A percentile compares a stretch with the other conserved stretches of the same genome.
phyloP scores from a whole-genome alignment of 495 filamentous ascomycete genomes.

The Xanthoparmelia taractica region DNA sequence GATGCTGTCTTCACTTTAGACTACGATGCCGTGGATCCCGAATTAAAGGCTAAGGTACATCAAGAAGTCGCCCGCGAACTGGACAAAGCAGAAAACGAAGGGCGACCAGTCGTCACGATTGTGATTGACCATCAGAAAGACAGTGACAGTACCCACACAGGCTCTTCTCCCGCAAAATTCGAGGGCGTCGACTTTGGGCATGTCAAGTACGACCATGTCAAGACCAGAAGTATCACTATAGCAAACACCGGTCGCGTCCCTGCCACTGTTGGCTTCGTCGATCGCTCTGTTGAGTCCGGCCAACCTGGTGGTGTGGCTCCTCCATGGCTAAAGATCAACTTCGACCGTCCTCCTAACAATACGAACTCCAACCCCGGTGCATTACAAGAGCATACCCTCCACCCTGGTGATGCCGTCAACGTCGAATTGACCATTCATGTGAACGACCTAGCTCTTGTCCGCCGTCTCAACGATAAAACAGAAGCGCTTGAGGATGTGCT shows the following conservation, averaged over 20 bases:
- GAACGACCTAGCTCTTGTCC: conserved; percentile 52
- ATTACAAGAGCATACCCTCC: conserved; percentile 49
- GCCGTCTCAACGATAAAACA: conserved; percentile 60
- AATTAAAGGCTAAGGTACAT: conserved; percentile 73
- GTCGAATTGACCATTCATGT: conserved; percentile 59
- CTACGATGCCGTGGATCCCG: conserved; percentile 76
- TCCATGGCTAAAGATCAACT: conserved; percentile 59
- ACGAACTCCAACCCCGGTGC: conserved; percentile 30
- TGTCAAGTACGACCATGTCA: conserved; percentile 57
- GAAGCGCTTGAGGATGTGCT: conserved; percentile 71
- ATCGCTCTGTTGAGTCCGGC: conserved; percentile 49
- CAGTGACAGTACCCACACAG: conserved; percentile 20
- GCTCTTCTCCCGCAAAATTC: conserved; percentile 31
- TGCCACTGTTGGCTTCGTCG: conserved; percentile 68
- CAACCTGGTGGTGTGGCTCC: conserved; percentile 38
- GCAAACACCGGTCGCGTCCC: conserved; percentile 82
- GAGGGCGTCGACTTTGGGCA: conserved; percentile 69
- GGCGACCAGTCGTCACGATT: conserved; percentile 73
- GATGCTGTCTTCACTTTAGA: conserved; percentile 69
- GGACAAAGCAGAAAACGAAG: conserved; percentile 89
- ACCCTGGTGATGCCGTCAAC: conserved; percentile 74
- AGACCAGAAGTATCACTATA: conserved; percentile 62
- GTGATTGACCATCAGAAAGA: conserved; percentile 58
- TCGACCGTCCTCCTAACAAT: conserved; percentile 40
- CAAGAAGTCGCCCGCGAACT: conserved; percentile 81